These are phyloP conservation scores for Talaromyces thailandensis DNA, from an alignment of 495 filamentous ascomycete species.

Conservation along the genomic window DNA sequence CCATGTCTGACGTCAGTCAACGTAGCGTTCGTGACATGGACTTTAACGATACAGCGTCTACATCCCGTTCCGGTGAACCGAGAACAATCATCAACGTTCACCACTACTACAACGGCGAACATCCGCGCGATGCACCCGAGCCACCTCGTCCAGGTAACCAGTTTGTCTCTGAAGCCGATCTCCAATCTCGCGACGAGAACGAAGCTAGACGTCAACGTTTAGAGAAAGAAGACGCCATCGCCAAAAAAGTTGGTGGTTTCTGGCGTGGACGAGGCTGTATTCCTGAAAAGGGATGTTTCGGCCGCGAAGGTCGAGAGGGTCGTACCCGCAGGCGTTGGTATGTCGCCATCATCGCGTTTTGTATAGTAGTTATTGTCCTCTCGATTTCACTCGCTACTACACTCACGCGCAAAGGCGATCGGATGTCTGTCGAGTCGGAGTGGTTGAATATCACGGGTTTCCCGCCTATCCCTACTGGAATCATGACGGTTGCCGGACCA, in stretches of 20 bases:
- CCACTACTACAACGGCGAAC: slow-evolving; percentile 4
- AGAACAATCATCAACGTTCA: not conserved
- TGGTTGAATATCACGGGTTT: slow-evolving; percentile 83
- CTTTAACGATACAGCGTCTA: not conserved
- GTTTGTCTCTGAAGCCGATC: not conserved
- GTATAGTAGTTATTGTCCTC: slow-evolving; percentile 51
- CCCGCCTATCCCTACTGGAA: slow-evolving; percentile 76
- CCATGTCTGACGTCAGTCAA: slow-evolving; percentile 32
- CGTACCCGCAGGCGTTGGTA: slow-evolving; percentile 56
- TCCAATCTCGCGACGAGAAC: slow-evolving; percentile 20
- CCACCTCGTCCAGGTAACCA: slow-evolving; percentile 8
- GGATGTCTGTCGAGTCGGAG: slow-evolving; percentile 37
- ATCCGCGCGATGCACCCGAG: slow-evolving; percentile 23
- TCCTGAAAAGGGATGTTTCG: slow-evolving; percentile 50
- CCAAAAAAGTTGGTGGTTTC: slow-evolving; percentile 44
- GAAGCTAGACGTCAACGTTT: slow-evolving; percentile 46
- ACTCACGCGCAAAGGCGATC: slow-evolving; percentile 41
- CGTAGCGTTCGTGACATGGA: not conserved
- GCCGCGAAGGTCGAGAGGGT: slow-evolving; percentile 51
- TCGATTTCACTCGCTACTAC: slow-evolving; percentile 51
- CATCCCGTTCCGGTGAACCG: not conserved
- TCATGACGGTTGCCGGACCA: slow-evolving; percentile 64
- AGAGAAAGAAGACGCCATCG: slow-evolving; percentile 54
- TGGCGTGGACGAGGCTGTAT: slow-evolving; percentile 54
- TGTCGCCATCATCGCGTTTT: slow-evolving; percentile 37